Evolutionary conservation across 192 early-diverging fungal genomes (phyloP).

Genomic region (Gryganskiella cystojenkinii): DNA sequence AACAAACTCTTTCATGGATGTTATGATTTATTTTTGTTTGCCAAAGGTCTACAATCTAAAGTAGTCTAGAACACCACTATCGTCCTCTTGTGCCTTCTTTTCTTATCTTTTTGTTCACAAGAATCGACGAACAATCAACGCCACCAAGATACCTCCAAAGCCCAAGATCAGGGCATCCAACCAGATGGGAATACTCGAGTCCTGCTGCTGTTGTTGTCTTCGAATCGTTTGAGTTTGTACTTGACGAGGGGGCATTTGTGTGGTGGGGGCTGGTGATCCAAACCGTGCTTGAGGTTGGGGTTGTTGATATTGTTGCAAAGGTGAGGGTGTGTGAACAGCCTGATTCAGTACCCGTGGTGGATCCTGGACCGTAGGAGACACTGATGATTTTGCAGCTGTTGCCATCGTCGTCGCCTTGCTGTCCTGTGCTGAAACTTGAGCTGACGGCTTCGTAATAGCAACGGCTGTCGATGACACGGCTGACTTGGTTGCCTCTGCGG

Average conservation of each 20-base stretch:
- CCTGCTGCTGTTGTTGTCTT: not conserved
- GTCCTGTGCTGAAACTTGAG: no score
- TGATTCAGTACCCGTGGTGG: conserved; percentile 1
- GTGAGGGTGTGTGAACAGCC: no score
- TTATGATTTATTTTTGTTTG: no score
- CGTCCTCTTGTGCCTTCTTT: no score
- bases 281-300: not conserved
- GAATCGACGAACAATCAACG: conserved; percentile 35
- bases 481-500: not conserved
- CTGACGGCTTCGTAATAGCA: no score
- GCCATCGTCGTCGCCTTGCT: not conserved
- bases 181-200: conserved; percentile 39
- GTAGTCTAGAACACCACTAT: no score
- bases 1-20: no score
- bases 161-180: conserved; percentile 49
- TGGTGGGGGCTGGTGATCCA: not conserved
- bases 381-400: not conserved
- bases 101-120: not conserved
- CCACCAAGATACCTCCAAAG: conserved; percentile 33
- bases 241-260: not conserved
- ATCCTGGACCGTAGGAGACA: not conserved
- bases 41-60: no score
- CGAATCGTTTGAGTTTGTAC: not conserved
- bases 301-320: not conserved
- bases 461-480: no score